Base-by-base conservation (phyloP, 176 grass and related monocot genomes). In the Areca catechu region DNA sequence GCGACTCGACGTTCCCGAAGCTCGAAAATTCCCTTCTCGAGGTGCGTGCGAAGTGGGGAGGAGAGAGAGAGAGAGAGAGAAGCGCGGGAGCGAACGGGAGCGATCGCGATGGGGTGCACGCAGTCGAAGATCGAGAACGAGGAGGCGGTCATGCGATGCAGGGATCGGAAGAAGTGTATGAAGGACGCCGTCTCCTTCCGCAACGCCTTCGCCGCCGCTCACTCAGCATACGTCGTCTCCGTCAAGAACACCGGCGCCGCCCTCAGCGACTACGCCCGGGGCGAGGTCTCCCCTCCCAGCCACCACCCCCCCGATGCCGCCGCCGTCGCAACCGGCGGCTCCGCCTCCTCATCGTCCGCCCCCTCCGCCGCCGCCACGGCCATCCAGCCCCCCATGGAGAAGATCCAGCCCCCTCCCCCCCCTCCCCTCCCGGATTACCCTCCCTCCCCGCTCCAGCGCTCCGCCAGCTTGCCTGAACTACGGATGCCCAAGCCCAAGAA, bases 91-190 rank as follows among this genome's bases (percentile, higher is more conserved):
- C 53, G 48, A 50, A 6, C 51, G 20, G 23, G 22, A 62, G 57
- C 19, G 59, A 22, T 16, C 65, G 64, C 23, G 74, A 97, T 97
- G 92, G 92, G 92, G 27, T 97, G 92, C 58, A 71, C 65, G 2
- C 92, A 88, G 51, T 97, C 92, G 20, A 91, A 85, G 86, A 88
- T 97, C 86, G 92, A 91, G 48, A 78, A 85, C 49, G 92, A 97
- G 49, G 92, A 91, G 74, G 75, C 86, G n/a, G 86, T 97, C 53
- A 28, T 70, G 43, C 83, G 92, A 22, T 97, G 86, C 72, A 85
- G 78, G 72, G 83, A 85, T 5, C 86, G 86, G 56, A 91, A 85
- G 57, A 64, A 67, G 53, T 72, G 67, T 16, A 77, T 97, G 62
- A 24, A 70, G 5, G 56, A 62, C 0, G 92, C 86, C 24, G 83